These are phyloP conservation scores for Fusarium sp. DNA, from an alignment of 2,329 filamentous ascomycete species.

Conservation along the genomic window DNA sequence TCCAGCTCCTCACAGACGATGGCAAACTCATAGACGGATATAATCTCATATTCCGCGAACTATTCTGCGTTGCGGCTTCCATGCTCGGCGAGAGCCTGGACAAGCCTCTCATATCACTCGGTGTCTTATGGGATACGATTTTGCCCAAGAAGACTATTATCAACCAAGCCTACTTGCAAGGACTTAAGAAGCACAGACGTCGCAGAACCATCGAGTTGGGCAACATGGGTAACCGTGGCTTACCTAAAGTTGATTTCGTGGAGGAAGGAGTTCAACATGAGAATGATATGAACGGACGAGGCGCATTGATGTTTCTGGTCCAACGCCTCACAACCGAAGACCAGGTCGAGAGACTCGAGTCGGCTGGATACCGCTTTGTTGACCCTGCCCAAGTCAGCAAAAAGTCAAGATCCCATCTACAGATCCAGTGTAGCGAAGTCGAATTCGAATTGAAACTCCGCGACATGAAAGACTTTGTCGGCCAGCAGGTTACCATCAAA, in stretches of 20 bases:
- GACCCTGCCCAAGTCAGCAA: constrained; percentile 74
- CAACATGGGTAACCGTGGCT: constrained; percentile 21
- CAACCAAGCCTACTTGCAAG: constrained; percentile 33
- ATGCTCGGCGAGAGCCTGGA: constrained; percentile 76
- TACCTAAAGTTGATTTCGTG: constrained; percentile 46
- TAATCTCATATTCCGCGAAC: constrained; percentile 80
- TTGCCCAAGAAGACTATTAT: constrained; percentile 69
- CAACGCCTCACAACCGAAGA: constrained; percentile 68
- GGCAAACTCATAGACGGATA: constrained; percentile 75
- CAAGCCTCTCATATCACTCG: constrained; percentile 71
- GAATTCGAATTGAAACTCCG: constrained; percentile 72
- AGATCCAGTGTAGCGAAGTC: constrained; percentile 75
- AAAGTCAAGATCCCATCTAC: constrained; percentile 80
- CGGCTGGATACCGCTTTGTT: constrained; percentile 82
- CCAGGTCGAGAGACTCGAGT: constrained; percentile 73
- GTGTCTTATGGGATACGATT: constrained; percentile 81
- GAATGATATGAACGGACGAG: constrained; percentile 67
- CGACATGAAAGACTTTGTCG: constrained; percentile 72
- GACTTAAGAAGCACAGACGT: constrained; percentile 21
- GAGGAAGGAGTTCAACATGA: constrained; percentile 56
- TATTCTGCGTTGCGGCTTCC: constrained; percentile 84
- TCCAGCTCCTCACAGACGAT: constrained; percentile 64
- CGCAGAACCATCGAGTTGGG: constrained; percentile 5
- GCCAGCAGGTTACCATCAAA: constrained; percentile 59
- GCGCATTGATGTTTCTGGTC: constrained; percentile 85